These are phyloP conservation scores for Piper longum DNA, from an alignment of 164 flowering plant genomes.

Conservation along the genomic window DNA sequence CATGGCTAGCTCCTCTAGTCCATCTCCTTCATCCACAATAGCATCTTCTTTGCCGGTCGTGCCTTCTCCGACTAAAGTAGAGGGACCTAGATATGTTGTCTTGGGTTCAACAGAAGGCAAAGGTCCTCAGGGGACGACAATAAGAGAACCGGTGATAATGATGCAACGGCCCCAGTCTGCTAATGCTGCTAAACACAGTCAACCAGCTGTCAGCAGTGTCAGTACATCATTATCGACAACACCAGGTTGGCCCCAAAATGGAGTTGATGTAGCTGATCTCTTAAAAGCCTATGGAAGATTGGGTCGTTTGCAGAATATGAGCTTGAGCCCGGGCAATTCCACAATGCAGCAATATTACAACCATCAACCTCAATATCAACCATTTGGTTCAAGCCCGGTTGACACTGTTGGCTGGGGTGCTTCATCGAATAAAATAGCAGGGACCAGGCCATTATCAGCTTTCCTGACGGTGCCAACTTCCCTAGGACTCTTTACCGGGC, in stretches of 20 bases:
- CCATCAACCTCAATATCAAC: constrained; percentile 29
- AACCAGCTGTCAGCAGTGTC: constrained; percentile 16
- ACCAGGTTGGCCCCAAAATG: constrained; percentile 32
- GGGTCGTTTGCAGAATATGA: constrained; percentile 16
- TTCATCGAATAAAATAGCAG: constrained; percentile 18
- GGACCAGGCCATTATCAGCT: constrained; percentile 13
- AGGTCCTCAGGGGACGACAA: constrained; percentile 23
- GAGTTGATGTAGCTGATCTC: constrained; percentile 18
- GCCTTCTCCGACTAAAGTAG: constrained; percentile 25
- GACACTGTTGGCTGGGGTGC: constrained; percentile 16
- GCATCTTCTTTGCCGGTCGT: constrained; percentile 33
- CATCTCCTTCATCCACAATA: constrained; percentile 25
- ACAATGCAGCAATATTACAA: constrained; percentile 23
- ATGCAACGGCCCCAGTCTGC: constrained; percentile 63
- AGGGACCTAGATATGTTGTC: constrained; percentile 18
- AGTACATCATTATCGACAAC: constrained; percentile 31
- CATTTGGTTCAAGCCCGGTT: constrained; percentile 12
- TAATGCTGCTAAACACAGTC: constrained; percentile 21
- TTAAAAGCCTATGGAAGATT: constrained; percentile 24
- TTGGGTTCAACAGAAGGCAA: constrained; percentile 33
- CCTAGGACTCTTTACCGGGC: constrained; percentile 51
- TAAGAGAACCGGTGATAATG: constrained; percentile 62
- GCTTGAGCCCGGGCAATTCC: constrained; percentile 13
- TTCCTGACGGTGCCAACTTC: constrained; percentile 39
- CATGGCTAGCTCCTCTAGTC: constrained; percentile 18